Base-by-base conservation (phyloP, 1,139 yeast genomes). In the Lodderomyces metapsilosis region DNA sequence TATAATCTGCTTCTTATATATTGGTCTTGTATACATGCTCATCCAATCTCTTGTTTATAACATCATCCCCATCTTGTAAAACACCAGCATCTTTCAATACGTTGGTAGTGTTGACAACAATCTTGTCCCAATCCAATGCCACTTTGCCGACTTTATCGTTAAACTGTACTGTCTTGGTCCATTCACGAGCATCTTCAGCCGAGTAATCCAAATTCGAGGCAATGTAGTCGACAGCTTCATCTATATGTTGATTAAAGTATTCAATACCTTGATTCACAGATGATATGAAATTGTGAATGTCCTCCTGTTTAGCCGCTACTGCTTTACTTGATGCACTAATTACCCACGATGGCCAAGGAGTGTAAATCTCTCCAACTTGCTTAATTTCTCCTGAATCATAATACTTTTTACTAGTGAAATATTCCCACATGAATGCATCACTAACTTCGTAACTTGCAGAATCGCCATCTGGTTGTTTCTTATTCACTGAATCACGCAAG, bases 261-360 rank as follows among this genome's bases (percentile, higher is more conserved):
- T 58, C 66, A 43, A 89, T 74, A 12, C 97, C 97, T 46, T 75
- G 64, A 55, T 81, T 76, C 34, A 88, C 68, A 2, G 82, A 82
- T 2, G 59, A 53, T 40, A 81, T 51, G 49, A 87, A 81, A 2
- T 57, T 61, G 18, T 58, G 51, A 28, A 82, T 52, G 4, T 58
- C 61, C 9, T 56, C 53, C 9, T 54, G 52, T 12, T 62, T 54
- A 4, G 49, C 54, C 3, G 52, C 55, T 23, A 66, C 58, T 5
- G 73, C 48, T 20, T 68, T 66, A 4, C 69, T 56, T 38, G 58
- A 58, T 10, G 81, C 81, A 18, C 82, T 78, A 39, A 88, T 71
- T 13, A 88, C 91, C 96, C 96, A 89, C 1, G 95, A 86, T 7
- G 97, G 92, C 97, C 97, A 89, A 8, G 97, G 97, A 0, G 97